Percentiles rank a stretch among this genome's conserved stretches.
Evolutionary conservation across 106 monocot species (phyloP).

Genomic region (Dendrobium huoshanense): DNA sequence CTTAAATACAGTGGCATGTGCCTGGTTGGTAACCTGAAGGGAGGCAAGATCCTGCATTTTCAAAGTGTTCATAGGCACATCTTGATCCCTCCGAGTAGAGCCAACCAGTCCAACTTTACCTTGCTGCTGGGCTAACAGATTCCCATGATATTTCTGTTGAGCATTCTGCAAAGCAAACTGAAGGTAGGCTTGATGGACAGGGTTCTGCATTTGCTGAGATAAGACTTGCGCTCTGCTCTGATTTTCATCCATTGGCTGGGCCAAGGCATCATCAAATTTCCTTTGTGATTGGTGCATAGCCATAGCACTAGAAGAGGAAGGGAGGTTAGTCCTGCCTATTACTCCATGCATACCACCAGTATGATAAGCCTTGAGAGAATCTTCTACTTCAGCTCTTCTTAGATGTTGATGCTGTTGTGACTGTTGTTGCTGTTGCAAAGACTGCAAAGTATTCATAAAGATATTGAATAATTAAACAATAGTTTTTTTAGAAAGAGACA

Average conservation of each 20-base stretch:
- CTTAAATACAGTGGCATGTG: conserved; percentile 21
- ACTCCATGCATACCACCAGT: conserved; percentile 39
- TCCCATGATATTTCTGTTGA: conserved; percentile 63
- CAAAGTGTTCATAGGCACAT: conserved; percentile 23
- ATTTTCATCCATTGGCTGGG: conserved; percentile 29
- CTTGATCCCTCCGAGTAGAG: conserved; percentile 42
- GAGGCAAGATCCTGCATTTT: conserved; percentile 78
- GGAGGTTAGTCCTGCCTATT: conserved; percentile 29
- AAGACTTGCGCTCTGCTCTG: conserved; percentile 31
- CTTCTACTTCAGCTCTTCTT: conserved; percentile 56
- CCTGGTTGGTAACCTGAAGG: conserved; percentile 37
- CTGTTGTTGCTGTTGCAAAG: conserved; percentile 14
- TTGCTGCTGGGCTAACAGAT: conserved; percentile 46
- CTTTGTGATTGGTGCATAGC: conserved; percentile 25
- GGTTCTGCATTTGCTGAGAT: conserved; percentile 41
- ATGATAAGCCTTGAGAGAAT: conserved; percentile 25
- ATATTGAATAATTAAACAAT: not conserved
- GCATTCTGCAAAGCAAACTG: conserved; percentile 59
- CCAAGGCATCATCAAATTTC: conserved; percentile 17
- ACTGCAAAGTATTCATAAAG: conserved; percentile 3
- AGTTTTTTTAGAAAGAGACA: not conserved
- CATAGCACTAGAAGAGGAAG: conserved; percentile 34
- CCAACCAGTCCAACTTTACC: conserved; percentile 36
- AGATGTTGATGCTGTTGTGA: conserved; percentile 40
- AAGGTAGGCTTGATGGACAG: conserved; percentile 56